Percentiles rank a stretch among this genome's conserved stretches.
Evolutionary conservation across 2,329 filamentous ascomycete genomes (phyloP).

Genomic region (Daldinia sp.): DNA sequence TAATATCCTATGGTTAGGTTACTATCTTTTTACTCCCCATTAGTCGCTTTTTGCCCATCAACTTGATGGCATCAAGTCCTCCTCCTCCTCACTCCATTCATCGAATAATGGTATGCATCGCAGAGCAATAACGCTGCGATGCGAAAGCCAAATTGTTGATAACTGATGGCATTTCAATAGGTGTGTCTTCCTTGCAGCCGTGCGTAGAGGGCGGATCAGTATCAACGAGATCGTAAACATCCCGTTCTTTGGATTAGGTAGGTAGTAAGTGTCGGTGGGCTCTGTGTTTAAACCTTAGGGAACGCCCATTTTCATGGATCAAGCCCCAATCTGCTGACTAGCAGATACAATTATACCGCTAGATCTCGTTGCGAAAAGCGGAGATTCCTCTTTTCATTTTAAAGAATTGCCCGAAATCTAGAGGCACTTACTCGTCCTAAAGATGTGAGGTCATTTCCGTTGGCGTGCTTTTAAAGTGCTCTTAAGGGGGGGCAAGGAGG

Average conservation of each 20-base stretch:
- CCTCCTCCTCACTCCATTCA: neutral
- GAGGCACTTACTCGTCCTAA: conserved; percentile 1
- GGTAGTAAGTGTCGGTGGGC: neutral
- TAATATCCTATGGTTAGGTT: too few species aligned
- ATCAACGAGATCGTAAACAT: neutral
- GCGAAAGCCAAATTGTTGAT: neutral
- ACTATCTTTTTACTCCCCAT: conserved; percentile 8
- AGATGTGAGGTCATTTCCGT: conserved; percentile 14
- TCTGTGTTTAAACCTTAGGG: neutral
- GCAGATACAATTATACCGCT: conserved; percentile 12
- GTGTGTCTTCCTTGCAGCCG: neutral
- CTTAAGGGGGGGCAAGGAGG: conserved; percentile 17
- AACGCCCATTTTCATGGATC: neutral
- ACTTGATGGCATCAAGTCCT: neutral
- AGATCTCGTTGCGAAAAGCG: conserved; percentile 1
- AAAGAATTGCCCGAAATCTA: neutral
- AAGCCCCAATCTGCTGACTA: conserved; percentile 7
- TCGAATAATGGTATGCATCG: neutral
- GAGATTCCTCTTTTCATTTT: conserved; percentile 3
- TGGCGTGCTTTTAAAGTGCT: conserved; percentile 9
- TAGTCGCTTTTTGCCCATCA: neutral
- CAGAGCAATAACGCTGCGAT: neutral
- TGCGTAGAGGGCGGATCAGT: neutral
- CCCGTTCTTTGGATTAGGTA: neutral
- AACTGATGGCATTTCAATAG: neutral